Base-by-base conservation (phyloP, 345 rosid genomes). In the Salix dunnii region DNA sequence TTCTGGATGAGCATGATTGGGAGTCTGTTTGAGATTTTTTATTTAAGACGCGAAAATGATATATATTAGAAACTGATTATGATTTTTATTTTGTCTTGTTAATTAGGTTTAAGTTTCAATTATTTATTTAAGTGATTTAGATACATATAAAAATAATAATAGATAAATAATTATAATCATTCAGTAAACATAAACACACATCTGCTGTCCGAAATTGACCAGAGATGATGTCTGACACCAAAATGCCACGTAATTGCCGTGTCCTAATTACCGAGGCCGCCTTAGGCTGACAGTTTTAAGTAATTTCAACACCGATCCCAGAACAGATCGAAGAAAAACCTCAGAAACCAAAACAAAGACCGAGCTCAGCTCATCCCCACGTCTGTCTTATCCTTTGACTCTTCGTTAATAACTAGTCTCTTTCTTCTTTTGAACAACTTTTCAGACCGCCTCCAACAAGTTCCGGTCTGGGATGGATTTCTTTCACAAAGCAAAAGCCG, bases 401-500 rank as follows among this genome's bases (percentile, higher is more conserved):
- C 12, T n/a, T 25, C 11, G 62, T 58, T 58, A 58, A 58, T 58
- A 43, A 11, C 49, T 43, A 2, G 43, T 42, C 25, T 40, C 14
- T 38, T 40, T 38, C 1, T 68, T 75, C 61, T 67, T 25, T n/a
- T 30, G 9, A 4, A n/a, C 36, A 33, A 14, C 2, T 3, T 5
- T 27, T 42, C 43, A 61, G 77, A 25, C 70, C 14, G 55, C 6
- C n/a, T 48, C 77, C 60, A 49, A 25, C 63, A 74, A 21, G 3
- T 70, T 63, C 43, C 69, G 77, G 30, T 46, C 73, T n/a, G 82
- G 72, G 16, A 80, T 80, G 82, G 82, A 80, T 25, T 55, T 80
- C 36, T 80, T 80, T 74, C 66, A 3, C 53, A 82, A 75, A 66
- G 85, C 82, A 16, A 78, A 78, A 27, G 77, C 77, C 0, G 85